Evolutionary conservation across 1,284 basidiomycete species (phyloP), one percentile per base, ranked within the genome.

Genomic region (Puccinia horiana): DNA sequence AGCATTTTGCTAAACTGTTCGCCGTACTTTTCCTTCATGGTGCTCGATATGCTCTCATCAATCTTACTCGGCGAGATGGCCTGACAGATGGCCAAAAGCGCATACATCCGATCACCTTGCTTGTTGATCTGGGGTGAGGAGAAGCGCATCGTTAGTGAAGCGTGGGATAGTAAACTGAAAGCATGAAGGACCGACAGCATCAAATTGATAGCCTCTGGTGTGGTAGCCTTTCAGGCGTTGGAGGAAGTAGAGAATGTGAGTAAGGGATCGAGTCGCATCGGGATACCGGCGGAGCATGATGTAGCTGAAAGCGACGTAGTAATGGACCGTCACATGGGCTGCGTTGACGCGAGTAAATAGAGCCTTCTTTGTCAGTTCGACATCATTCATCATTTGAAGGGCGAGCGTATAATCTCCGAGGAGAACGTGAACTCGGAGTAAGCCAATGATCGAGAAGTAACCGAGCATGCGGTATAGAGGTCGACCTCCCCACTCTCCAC

Each of bases 71-170:
- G 96, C 35, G 95, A 95, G 16, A 98, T 90, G 0, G 94, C 93
- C 85, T 94, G 93, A 88, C 94, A 96, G 84, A 98, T 92, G 11
- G 95, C 94, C 84, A 98, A 93, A 29, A 99, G 88, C 4, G 95
- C 95, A 87, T 98, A 97, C 96, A 98, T 99, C 76, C 96, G 90
- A 87, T 99, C 96, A 12, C 94, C 95, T 40, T 93, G 95, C 90
- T 98, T 98, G 89, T 93, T 95, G 88, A 99, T 97, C 93, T 94
- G 84, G 12, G 67, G 52, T 42, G 40, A 67, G 32, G 52, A 54
- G 23, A 32, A 70, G 6, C 16, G 18, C 42, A 75, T 58, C 72
- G 82, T 32, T 75, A 78, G 76, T 56, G 35, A 37, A 47, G 26
- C 20, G 44, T 37, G 54, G 29, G 52, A 20, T 47, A 42, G 0